phyloP scores from a whole-genome alignment of 495 filamentous ascomycete species.

The Aspergillus conjunctus region DNA sequence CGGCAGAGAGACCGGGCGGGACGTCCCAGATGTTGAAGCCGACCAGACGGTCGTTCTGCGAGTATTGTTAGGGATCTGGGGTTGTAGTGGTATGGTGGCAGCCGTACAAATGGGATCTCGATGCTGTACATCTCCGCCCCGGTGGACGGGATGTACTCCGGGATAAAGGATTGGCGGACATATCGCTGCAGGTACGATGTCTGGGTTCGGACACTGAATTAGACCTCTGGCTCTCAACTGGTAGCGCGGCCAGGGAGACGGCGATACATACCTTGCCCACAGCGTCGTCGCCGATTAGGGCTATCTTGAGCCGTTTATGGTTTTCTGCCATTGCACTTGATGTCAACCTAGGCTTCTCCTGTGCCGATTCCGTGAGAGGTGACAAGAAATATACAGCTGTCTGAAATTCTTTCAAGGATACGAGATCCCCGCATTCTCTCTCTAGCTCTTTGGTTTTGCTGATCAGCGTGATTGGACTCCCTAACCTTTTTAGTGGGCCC shows the following conservation, averaged over 20 bases:
- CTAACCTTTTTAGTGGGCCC: too few relatives aligned
- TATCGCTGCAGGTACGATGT: neutral
- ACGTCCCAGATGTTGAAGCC: neutral
- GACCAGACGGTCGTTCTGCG: neutral
- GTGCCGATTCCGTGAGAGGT: too few relatives aligned
- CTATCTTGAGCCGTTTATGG: slow-evolving; percentile 1
- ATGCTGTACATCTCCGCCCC: neutral
- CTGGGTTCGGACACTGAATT: neutral
- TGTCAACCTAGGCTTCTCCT: too few relatives aligned
- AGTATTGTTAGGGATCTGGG: neutral
- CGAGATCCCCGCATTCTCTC: too few relatives aligned
- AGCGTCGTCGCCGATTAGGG: neutral
- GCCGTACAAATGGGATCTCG: neutral
- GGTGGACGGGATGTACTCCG: neutral
- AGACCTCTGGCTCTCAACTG: neutral
- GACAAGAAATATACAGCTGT: too few relatives aligned
- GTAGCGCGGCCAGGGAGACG: neutral
- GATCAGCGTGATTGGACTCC: too few relatives aligned
- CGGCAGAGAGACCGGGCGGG: neutral
- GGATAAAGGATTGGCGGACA: neutral
- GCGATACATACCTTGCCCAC: neutral
- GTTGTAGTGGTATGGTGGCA: too few relatives aligned
- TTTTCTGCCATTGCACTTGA: too few relatives aligned
- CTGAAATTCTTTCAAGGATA: too few relatives aligned
- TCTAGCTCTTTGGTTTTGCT: too few relatives aligned